These are phyloP conservation scores for Botrytis hyacinthi DNA, from an alignment of 2,329 filamentous ascomycete genomes.

Conservation along the genomic window DNA sequence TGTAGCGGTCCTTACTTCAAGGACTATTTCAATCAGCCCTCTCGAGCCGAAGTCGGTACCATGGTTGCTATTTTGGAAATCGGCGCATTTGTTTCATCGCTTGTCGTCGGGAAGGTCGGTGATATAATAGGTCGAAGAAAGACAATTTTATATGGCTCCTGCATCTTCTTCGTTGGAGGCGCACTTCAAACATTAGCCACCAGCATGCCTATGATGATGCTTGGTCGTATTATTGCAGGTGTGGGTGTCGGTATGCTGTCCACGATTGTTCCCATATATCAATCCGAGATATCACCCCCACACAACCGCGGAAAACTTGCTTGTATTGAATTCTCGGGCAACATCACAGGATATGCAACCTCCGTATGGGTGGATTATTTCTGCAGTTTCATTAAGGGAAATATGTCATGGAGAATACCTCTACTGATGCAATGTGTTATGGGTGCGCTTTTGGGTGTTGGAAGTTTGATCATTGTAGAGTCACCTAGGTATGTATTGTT, in stretches of 20 bases:
- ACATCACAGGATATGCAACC: slow-evolving; percentile 91
- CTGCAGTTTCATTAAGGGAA: slow-evolving; percentile 81
- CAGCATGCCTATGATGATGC: slow-evolving; percentile 85
- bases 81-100: slow-evolving; percentile 85
- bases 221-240: slow-evolving; percentile 80
- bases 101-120: slow-evolving; percentile 82
- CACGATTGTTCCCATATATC: slow-evolving; percentile 89
- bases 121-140: slow-evolving; percentile 86
- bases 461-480: slow-evolving; percentile 91
- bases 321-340: slow-evolving; percentile 97
- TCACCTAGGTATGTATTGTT: slow-evolving; percentile 69
- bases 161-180: slow-evolving; percentile 82
- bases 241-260: slow-evolving; percentile 85
- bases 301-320: slow-evolving; percentile 94
- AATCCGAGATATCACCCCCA: slow-evolving; percentile 92
- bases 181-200: slow-evolving; percentile 78
- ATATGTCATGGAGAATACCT: slow-evolving; percentile 88
- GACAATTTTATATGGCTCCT: slow-evolving; percentile 91
- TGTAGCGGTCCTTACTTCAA: slow-evolving; percentile 79
- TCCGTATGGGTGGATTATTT: slow-evolving; percentile 99
- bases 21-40: slow-evolving; percentile 88
- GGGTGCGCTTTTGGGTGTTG: slow-evolving; percentile 79
- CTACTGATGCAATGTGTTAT: slow-evolving; percentile 92
- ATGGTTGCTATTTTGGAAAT: slow-evolving; percentile 98
- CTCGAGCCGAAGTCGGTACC: slow-evolving; percentile 82